These are phyloP conservation scores for Tieghemostelium lacteum DNA, from an alignment of 78 protist genomes.

Conservation along the genomic window DNA sequence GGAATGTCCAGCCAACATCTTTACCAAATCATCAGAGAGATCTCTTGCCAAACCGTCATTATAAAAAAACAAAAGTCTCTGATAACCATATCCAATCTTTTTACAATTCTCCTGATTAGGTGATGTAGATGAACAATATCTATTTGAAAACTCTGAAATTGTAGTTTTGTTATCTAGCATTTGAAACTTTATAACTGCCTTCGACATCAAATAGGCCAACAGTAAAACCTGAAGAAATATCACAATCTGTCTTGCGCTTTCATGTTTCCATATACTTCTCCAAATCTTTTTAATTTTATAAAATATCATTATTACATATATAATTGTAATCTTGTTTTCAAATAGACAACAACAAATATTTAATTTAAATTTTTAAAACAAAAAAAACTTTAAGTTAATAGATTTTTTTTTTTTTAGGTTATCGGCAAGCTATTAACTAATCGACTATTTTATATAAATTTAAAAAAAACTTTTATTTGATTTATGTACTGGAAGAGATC, in stretches of 20 bases:
- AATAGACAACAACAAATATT: too few species aligned
- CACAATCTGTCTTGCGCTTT: slow-evolving; percentile 24
- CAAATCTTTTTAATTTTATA: too few species aligned
- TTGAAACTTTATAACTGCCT: slow-evolving; percentile 55
- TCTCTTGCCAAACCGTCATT: slow-evolving; percentile 76
- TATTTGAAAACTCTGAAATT: slow-evolving; percentile 12
- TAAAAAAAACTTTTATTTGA: too few species aligned
- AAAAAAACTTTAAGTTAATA: too few species aligned
- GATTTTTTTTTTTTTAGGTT: too few species aligned
- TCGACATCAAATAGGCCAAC: neutral
- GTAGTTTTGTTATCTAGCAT: slow-evolving; percentile 70
- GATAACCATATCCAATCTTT: neutral
- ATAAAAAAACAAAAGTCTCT: slow-evolving; percentile 35
- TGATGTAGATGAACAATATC: neutral
- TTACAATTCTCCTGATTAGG: neutral
- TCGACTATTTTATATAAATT: too few species aligned
- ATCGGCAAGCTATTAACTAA: too few species aligned
- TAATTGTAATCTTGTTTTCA: too few species aligned
- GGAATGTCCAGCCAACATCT: neutral
- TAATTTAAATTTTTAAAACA: too few species aligned
- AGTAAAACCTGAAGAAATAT: slow-evolving; percentile 29
- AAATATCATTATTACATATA: too few species aligned
- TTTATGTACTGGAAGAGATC: too few species aligned
- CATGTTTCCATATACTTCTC: too few species aligned
- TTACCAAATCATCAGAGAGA: slow-evolving; percentile 23